Conservation (phyloP, 1,139 yeast genomes). For the Geotrichum reessii region DNA sequence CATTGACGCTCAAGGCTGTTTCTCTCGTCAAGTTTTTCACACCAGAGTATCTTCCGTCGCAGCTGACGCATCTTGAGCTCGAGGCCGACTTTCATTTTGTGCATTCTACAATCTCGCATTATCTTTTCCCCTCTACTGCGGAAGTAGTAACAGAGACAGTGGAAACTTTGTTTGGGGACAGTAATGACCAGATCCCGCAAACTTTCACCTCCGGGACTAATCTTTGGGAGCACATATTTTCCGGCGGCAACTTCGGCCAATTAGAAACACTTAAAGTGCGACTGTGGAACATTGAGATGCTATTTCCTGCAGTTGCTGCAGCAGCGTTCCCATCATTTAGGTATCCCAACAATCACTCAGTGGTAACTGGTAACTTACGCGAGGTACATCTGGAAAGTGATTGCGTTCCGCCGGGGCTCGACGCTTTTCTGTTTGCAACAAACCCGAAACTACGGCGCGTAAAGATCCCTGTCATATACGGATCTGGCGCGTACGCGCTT, state of each 20-base stretch:
- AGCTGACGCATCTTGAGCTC: slow-evolving; percentile 8
- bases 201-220: not conserved
- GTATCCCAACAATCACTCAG: not conserved
- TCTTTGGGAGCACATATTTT: slow-evolving; percentile 8
- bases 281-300: slow-evolving; percentile 8
- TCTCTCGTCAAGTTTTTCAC: slow-evolving; percentile 3
- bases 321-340: not conserved
- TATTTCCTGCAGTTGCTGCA: not conserved
- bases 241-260: slow-evolving; percentile 5
- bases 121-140: not conserved
- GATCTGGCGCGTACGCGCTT: slow-evolving; percentile 6
- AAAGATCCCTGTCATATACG: slow-evolving; percentile 4
- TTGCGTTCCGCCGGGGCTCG: slow-evolving; percentile 7
- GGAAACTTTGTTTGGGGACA: not conserved
- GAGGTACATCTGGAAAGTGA: slow-evolving; percentile 3
- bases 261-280: slow-evolving; percentile 2
- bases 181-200: not conserved
- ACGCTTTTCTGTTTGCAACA: slow-evolving; percentile 1
- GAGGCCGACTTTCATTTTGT: not conserved
- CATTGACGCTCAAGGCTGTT: slow-evolving; percentile 2
- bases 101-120: not conserved
- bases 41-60: slow-evolving; percentile 3
- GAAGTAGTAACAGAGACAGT: not conserved
- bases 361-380: slow-evolving; percentile 3
- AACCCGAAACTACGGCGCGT: slow-evolving; percentile 3